A percentile compares a stretch with the other conserved stretches of the same genome.
Evolutionary conservation across 2,329 filamentous ascomycete species (phyloP).

Genomic region (Sarocladiaceae sp.): DNA sequence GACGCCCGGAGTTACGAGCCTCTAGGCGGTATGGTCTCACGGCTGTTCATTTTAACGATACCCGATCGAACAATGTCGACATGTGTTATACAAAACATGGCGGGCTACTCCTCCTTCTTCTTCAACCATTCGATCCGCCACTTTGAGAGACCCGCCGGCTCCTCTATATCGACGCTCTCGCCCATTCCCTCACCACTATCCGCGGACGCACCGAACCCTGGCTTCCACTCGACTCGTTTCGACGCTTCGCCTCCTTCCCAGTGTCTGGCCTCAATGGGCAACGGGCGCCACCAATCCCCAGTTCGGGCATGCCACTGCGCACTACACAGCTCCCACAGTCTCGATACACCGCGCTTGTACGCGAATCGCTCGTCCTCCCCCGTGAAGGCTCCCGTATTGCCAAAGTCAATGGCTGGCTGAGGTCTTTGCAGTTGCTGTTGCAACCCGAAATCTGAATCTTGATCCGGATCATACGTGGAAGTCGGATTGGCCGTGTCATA

Average conservation of each 20-base stretch:
- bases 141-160: slow-evolving; percentile 32
- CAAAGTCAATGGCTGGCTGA: slow-evolving; percentile 53
- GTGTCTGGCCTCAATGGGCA: slow-evolving; percentile 55
- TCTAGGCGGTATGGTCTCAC: slow-evolving; percentile 35
- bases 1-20: slow-evolving; percentile 62
- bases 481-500: slow-evolving; percentile 45
- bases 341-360: slow-evolving; percentile 67
- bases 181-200: slow-evolving; percentile 25
- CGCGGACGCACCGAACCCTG: slow-evolving; percentile 10
- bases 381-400: slow-evolving; percentile 58
- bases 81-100: neutral
- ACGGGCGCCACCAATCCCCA: slow-evolving; percentile 65
- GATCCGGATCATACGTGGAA: slow-evolving; percentile 47
- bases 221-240: slow-evolving; percentile 11
- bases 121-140: slow-evolving; percentile 29
- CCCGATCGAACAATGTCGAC: neutral
- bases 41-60: slow-evolving; percentile 1
- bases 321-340: slow-evolving; percentile 80
- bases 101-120: slow-evolving; percentile 16
- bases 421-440: slow-evolving; percentile 20
- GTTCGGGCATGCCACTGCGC: slow-evolving; percentile 61
- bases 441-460: slow-evolving; percentile 49
- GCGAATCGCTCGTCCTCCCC: slow-evolving; percentile 79
- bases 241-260: slow-evolving; percentile 50
- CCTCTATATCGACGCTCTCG: slow-evolving; percentile 27